Evolutionary conservation across 306 rosid species (phyloP).

Genomic region (Fagus sylvatica): DNA sequence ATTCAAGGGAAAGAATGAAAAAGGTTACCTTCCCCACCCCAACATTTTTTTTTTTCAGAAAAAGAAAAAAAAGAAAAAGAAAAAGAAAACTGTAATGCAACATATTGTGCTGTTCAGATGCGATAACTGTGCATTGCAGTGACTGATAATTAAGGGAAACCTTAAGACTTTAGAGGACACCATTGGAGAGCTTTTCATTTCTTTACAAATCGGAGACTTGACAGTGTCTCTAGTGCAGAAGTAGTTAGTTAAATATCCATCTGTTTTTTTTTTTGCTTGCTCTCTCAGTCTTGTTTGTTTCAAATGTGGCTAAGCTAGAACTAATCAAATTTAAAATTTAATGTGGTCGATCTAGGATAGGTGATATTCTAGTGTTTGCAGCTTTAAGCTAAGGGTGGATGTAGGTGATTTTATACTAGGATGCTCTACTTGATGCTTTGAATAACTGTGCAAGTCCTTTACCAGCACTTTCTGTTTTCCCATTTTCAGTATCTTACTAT

Average conservation of each 20-base stretch:
- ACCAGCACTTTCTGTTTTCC: not conserved
- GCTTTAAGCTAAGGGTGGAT: slow-evolving; percentile 1
- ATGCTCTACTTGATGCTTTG: not conserved
- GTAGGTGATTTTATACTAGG: not conserved
- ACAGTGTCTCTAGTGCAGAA: not conserved
- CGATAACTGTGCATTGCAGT: not conserved
- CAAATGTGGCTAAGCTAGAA: not conserved
- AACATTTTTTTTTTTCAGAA: too few relatives aligned
- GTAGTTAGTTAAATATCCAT: not conserved
- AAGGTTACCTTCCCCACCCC: not conserved
- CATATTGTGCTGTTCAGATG: too few relatives aligned
- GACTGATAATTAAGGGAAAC: not conserved
- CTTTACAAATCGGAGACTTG: not conserved
- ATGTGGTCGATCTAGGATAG: not conserved
- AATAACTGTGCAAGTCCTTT: not conserved
- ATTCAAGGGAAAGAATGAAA: not conserved
- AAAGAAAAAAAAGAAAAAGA: too few relatives aligned
- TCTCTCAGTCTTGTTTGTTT: not conserved
- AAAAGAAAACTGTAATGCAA: too few relatives aligned
- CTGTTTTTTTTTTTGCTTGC: not conserved
- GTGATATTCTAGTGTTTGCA: not conserved
- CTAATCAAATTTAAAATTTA: not conserved
- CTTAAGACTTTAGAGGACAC: not conserved
- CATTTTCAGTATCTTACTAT: not conserved
- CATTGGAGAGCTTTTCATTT: not conserved